Percentiles rank a stretch among this genome's conserved stretches.
Evolutionary conservation across 306 rosid species (phyloP).

Genomic region (Quercus bicolor): DNA sequence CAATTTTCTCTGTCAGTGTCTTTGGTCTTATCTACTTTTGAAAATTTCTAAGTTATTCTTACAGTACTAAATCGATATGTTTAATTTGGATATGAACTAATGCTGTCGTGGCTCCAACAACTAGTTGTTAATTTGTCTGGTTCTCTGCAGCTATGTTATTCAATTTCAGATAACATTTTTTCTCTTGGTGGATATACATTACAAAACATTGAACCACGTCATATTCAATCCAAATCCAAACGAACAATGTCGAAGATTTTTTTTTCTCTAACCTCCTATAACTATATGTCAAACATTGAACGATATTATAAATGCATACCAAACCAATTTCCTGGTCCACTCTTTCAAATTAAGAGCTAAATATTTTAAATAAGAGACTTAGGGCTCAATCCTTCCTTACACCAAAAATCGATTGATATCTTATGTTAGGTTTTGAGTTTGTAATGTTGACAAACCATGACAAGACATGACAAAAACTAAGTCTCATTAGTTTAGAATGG

Average conservation of each 20-base stretch:
- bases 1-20: too few relatives aligned
- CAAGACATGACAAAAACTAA: too few relatives aligned
- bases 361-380: too few relatives aligned
- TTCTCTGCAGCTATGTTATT: not conserved
- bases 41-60: too few relatives aligned
- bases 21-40: too few relatives aligned
- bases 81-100: not conserved
- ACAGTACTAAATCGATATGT: too few relatives aligned
- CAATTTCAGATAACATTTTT: not conserved
- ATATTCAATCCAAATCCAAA: not conserved
- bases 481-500: too few relatives aligned
- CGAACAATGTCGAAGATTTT: not conserved
- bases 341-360: too few relatives aligned
- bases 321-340: not conserved
- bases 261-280: not conserved
- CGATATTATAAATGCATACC: not conserved
- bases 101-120: constrained; percentile 12
- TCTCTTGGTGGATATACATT: not conserved
- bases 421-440: too few relatives aligned
- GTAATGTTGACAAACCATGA: too few relatives aligned
- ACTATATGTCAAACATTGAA: too few relatives aligned
- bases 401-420: accelerated
- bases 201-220: not conserved
- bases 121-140: not conserved
- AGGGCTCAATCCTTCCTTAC: accelerated